A percentile compares a stretch with the other conserved stretches of the same genome.
These are phyloP conservation scores for Plantago elongata DNA, from an alignment of 257 asterid genomes.

Conservation along the genomic window DNA sequence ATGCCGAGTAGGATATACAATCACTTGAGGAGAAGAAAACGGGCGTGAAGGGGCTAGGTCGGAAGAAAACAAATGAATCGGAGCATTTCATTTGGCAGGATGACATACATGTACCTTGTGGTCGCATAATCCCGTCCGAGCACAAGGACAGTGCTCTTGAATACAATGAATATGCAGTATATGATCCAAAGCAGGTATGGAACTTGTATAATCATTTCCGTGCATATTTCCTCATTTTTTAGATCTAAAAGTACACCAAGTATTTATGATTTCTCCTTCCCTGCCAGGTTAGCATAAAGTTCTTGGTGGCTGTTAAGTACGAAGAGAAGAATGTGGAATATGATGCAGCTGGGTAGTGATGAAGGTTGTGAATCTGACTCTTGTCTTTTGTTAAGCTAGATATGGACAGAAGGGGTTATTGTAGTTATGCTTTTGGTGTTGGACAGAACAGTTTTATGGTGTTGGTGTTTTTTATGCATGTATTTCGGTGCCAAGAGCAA, in stretches of 20 bases:
- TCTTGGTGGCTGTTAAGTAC: slow-evolving; percentile 70
- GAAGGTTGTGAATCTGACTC: too few species aligned
- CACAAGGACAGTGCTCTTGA: slow-evolving; percentile 62
- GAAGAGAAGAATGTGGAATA: slow-evolving; percentile 59
- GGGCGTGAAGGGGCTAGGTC: slow-evolving; percentile 66
- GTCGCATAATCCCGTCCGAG: slow-evolving; percentile 48
- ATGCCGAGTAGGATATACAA: slow-evolving; percentile 30
- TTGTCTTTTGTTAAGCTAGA: too few species aligned
- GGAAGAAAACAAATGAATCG: slow-evolving; percentile 64
- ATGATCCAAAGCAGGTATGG: slow-evolving; percentile 63
- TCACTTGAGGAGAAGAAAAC: slow-evolving; percentile 54
- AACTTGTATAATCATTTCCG: too few species aligned
- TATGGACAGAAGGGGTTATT: too few species aligned
- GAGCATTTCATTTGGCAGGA: slow-evolving; percentile 81
- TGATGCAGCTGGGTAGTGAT: slow-evolving; percentile 28
- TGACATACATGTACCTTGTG: slow-evolving; percentile 75
- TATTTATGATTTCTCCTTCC: too few species aligned
- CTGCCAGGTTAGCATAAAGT: slow-evolving; percentile 59
- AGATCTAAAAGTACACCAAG: neutral
- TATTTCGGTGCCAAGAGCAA: too few species aligned
- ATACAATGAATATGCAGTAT: slow-evolving; percentile 79
- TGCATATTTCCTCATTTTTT: neutral
- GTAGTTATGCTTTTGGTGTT: too few species aligned
- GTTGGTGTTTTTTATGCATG: too few species aligned
- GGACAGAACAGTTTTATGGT: too few species aligned